A percentile compares a stretch with the other conserved stretches of the same genome.
These are phyloP conservation scores for Alternaria panax DNA, from an alignment of 2,329 filamentous ascomycete species.

Conservation along the genomic window DNA sequence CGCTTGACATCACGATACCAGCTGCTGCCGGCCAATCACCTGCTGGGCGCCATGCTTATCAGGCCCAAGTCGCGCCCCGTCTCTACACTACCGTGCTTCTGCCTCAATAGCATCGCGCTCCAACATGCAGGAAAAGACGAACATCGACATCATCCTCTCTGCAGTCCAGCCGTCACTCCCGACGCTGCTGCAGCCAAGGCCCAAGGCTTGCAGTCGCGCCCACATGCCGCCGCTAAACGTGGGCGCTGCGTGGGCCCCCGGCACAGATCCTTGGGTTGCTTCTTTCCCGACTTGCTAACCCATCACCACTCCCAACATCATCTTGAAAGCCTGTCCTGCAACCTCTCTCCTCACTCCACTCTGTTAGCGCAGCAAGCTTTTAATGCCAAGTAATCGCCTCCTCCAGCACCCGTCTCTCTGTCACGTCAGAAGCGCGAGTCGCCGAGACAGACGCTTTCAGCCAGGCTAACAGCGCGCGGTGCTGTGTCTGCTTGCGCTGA, in stretches of 20 bases:
- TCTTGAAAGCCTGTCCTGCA: background rate
- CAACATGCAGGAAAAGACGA: slow-evolving; percentile 4
- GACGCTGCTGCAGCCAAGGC: slow-evolving; percentile 20
- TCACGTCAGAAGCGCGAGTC: slow-evolving; percentile 32
- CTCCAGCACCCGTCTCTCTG: slow-evolving; percentile 43
- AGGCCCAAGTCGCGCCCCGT: background rate
- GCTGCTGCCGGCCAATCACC: slow-evolving; percentile 1
- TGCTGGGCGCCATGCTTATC: background rate
- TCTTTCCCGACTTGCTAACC: slow-evolving; percentile 9
- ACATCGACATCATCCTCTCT: slow-evolving; percentile 14
- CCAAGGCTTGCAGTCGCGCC: slow-evolving; percentile 15
- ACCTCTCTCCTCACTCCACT: background rate
- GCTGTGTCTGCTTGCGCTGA: slow-evolving; percentile 73
- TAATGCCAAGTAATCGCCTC: slow-evolving; percentile 24
- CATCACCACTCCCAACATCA: slow-evolving; percentile 3
- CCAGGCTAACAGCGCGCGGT: slow-evolving; percentile 72
- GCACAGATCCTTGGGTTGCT: slow-evolving; percentile 18
- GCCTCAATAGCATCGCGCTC: background rate
- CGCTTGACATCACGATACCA: slow-evolving; percentile 40
- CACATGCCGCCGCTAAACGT: slow-evolving; percentile 23
- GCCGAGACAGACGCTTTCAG: slow-evolving; percentile 55
- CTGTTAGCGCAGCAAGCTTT: slow-evolving; percentile 7
- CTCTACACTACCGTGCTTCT: slow-evolving; percentile 2
- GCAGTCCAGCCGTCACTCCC: slow-evolving; percentile 17
- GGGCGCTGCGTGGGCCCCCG: slow-evolving; percentile 12